A percentile compares a stretch with the other conserved stretches of the same genome.
These are phyloP conservation scores for Herpomyces periplanetae DNA, from an alignment of 2,329 filamentous ascomycete genomes.

Conservation along the genomic window DNA sequence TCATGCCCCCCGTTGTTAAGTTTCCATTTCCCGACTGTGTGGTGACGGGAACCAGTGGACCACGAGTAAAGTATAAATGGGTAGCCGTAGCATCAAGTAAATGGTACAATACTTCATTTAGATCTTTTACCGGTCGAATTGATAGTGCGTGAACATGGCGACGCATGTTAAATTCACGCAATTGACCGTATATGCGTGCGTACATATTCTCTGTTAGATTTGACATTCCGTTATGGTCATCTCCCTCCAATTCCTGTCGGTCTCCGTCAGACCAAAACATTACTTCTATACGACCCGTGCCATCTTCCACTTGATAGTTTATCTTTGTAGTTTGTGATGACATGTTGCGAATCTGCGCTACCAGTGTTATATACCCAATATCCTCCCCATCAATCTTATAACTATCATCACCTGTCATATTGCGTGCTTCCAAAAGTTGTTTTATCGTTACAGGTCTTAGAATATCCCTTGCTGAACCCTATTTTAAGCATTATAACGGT, in stretches of 20 bases:
- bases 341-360: slow-evolving; percentile 64
- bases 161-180: slow-evolving; percentile 53
- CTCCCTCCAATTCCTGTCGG: slow-evolving; percentile 11
- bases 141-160: slow-evolving; percentile 39
- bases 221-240: slow-evolving; percentile 10
- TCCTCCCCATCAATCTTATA: no score
- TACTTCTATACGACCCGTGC: slow-evolving; percentile 62
- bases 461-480: no score
- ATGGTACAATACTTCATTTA: slow-evolving; percentile 78
- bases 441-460: no score
- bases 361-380: slow-evolving; percentile 49
- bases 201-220: slow-evolving; percentile 32
- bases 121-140: slow-evolving; percentile 37
- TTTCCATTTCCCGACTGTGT: slow-evolving; percentile 8
- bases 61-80: slow-evolving; percentile 43
- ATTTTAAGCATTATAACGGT: no score
- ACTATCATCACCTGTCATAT: no score
- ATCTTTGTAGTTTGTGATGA: slow-evolving; percentile 58
- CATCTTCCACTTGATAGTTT: slow-evolving; percentile 75
- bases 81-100: slow-evolving; percentile 58
- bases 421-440: no score
- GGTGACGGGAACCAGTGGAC: slow-evolving; percentile 12
- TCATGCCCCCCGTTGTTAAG: slow-evolving; percentile 12
- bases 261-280: slow-evolving; percentile 45
- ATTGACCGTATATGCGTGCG: slow-evolving; percentile 44